Conservation (phyloP, 352 stramenopile genomes). For the Globisporangium viniferum region DNA sequence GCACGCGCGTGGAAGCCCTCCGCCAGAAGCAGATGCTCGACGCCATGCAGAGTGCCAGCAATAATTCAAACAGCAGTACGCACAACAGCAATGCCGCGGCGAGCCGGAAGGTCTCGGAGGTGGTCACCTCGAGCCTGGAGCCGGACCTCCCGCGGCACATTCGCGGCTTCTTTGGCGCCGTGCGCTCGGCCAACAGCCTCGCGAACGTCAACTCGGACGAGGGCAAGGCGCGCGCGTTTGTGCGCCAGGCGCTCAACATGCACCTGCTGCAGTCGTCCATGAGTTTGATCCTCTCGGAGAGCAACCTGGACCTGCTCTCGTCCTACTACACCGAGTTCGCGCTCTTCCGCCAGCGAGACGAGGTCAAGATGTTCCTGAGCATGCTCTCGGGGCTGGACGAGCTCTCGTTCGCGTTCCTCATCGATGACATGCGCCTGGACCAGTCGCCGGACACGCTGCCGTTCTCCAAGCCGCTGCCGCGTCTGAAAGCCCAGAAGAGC, state of each 20-base stretch:
- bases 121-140: conserved; percentile 71
- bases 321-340: conserved; percentile 82
- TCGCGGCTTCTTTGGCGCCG: conserved; percentile 61
- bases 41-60: conserved; percentile 42
- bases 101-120: conserved; percentile 47
- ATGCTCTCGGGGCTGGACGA: conserved; percentile 62
- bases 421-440: conserved; percentile 74
- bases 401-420: conserved; percentile 75
- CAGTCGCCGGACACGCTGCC: conserved; percentile 57
- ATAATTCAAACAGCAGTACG: no score
- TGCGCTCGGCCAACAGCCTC: conserved; percentile 52
- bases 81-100: background rate
- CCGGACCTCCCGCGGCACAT: conserved; percentile 66
- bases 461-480: conserved; percentile 66
- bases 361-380: conserved; percentile 73
- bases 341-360: conserved; percentile 75
- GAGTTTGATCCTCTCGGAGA: conserved; percentile 64
- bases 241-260: conserved; percentile 82
- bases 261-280: conserved; percentile 71
- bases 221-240: conserved; percentile 73
- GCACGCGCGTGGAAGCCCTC: conserved; percentile 70
- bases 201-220: conserved; percentile 69
- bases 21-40: conserved; percentile 65
- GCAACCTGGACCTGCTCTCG: conserved; percentile 69
- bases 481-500: conserved; percentile 42